Evolutionary conservation across 1,139 yeast genomes (phyloP).

Genomic region (Nematodospora anomalae): DNA sequence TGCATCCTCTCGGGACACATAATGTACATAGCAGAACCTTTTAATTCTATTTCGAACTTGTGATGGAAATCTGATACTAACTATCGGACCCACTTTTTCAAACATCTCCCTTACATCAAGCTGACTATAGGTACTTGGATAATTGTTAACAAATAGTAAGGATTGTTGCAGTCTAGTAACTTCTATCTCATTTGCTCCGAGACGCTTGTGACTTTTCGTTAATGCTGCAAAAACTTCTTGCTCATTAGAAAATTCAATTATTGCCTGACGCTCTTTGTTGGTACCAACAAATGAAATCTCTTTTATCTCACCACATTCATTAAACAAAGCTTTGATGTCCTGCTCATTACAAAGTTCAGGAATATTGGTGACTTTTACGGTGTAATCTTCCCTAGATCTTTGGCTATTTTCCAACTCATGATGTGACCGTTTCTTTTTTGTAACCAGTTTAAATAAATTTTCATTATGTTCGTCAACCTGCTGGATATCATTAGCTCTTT

Average conservation of each 20-base stretch:
- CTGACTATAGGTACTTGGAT: slow-evolving; percentile 56
- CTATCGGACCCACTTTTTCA: slow-evolving; percentile 41
- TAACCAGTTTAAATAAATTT: slow-evolving; percentile 3
- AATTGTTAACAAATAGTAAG: slow-evolving; percentile 71
- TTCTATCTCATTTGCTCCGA: slow-evolving; percentile 42
- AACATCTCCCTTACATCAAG: slow-evolving; percentile 46
- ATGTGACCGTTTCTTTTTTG: slow-evolving; percentile 7
- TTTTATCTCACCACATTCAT: slow-evolving; percentile 56
- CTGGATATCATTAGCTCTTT: not conserved
- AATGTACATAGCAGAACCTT: slow-evolving; percentile 78
- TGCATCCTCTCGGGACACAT: slow-evolving; percentile 46
- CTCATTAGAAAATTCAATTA: slow-evolving; percentile 55
- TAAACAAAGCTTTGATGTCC: slow-evolving; percentile 45
- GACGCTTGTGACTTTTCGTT: slow-evolving; percentile 53
- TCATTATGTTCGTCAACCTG: not conserved
- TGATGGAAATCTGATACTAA: slow-evolving; percentile 68
- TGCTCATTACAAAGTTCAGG: slow-evolving; percentile 29
- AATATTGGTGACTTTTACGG: slow-evolving; percentile 49
- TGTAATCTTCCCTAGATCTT: slow-evolving; percentile 58
- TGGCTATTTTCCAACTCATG: slow-evolving; percentile 8
- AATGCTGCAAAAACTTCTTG: slow-evolving; percentile 59
- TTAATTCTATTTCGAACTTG: slow-evolving; percentile 56
- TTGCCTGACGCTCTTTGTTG: slow-evolving; percentile 30
- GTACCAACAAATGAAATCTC: slow-evolving; percentile 33
- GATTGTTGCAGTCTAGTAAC: slow-evolving; percentile 48